phyloP scores from a whole-genome alignment of 371 early-diverging fungal genomes.

The Gilbertella persicaria region DNA sequence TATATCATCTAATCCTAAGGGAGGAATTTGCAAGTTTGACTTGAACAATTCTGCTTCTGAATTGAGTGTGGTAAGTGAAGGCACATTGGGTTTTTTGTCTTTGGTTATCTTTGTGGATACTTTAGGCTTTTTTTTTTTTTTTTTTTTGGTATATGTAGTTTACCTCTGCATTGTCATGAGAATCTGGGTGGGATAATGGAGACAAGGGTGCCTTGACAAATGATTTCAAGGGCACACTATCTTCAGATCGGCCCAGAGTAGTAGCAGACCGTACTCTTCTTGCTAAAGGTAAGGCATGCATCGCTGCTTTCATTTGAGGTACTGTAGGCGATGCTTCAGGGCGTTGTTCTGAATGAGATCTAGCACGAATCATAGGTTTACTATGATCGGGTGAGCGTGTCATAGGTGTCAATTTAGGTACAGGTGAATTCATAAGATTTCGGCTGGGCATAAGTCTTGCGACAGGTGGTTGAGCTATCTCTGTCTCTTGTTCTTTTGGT shows the following conservation, averaged over 20 bases:
- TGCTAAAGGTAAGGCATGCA: constrained; percentile 27
- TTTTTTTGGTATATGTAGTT: too few species aligned
- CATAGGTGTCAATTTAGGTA: constrained; percentile 30
- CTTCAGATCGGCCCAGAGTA: constrained; percentile 33
- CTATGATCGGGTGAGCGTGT: constrained; percentile 18
- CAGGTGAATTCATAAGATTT: constrained; percentile 15
- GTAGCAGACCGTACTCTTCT: constrained; percentile 46
- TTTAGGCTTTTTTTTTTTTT: constrained; percentile 3
- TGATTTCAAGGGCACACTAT: constrained; percentile 34
- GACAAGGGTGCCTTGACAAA: constrained; percentile 2
- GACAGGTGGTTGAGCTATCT: not conserved
- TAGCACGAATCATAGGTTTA: constrained; percentile 34
- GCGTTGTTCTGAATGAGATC: constrained; percentile 47
- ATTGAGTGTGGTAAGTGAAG: constrained; percentile 2
- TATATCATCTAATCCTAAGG: constrained; percentile 31
- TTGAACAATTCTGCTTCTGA: constrained; percentile 17
- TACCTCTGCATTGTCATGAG: not conserved
- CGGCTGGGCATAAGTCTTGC: not conserved
- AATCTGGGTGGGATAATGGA: not conserved
- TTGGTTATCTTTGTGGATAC: not conserved
- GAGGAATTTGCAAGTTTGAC: constrained; percentile 11
- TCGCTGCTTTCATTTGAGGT: constrained; percentile 6
- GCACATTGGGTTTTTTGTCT: not conserved
- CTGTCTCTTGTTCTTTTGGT: too few species aligned
- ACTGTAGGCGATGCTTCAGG: constrained; percentile 1